Evolutionary conservation across 345 rosid genomes (phyloP), one percentile per base, ranked within the genome.

Genomic region (Durio zibethinus): DNA sequence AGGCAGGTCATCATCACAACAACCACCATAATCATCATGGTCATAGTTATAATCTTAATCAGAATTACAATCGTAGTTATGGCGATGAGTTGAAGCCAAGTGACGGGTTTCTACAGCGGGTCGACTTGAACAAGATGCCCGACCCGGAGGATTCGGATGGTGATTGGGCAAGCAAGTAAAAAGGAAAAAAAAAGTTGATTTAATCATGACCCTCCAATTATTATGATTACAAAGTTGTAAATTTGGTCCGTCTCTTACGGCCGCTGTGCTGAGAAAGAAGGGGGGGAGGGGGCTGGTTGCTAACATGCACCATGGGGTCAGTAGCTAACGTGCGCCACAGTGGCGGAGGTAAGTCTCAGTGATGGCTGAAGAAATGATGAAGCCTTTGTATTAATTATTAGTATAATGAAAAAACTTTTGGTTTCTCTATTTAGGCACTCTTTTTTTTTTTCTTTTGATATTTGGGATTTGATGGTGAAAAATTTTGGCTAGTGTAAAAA

Each of bases 51-150:
- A 78, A 59, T 56, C 69, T 78, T 38, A 21, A 16, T 45, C 74
- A 40, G 11, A 77, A 67, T 38, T 35, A 67, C 42, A 50, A 40
- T 76, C 76, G 48, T 48, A 53, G 66, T 2, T 76, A 75, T 5
- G 84, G 72, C 0, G 85, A 80, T 4, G 82, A 85, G 68, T 75
- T 84, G 69, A 87, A 83, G 84, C 80, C 77, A 29, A 83, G 85
- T 27, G 81, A 78, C 56, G 83, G 96, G 74, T 78, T 89, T 5
- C 69, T 83, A 82, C 89, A 80, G 71, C 89, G 93, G 87, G 95
- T 91, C 59, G 99, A 93, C 80, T 84, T 96, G 92, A 96, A 96
- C 77, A 92, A 96, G 77, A 3, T 89, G 71, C 99, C 99, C 83
- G 97, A 93, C 89, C 95, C 97, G 84, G 99, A 96, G 78, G 93